A percentile compares a stretch with the other conserved stretches of the same genome.
These are phyloP conservation scores for Samsoniella hepiali DNA, from an alignment of 2,329 filamentous ascomycete genomes.

Conservation along the genomic window DNA sequence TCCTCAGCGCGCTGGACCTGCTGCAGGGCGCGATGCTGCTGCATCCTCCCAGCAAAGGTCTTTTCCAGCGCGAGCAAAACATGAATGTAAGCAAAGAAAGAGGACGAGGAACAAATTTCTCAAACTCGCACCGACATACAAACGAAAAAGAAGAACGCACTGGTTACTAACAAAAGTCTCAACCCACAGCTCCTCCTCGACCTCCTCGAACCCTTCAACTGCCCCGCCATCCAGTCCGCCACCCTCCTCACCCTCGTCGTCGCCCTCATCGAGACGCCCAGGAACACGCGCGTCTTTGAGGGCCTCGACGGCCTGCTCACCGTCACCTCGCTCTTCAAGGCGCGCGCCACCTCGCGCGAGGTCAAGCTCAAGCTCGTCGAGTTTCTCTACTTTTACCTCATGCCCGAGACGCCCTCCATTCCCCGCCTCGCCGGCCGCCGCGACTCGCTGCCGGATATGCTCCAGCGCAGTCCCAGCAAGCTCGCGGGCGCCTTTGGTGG, in stretches of 20 bases:
- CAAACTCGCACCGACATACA: too few species aligned
- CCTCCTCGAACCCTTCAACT: conserved; percentile 88
- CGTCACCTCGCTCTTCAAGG: conserved; percentile 90
- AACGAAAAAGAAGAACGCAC: background rate
- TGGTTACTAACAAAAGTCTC: background rate
- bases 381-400: conserved; percentile 97
- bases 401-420: conserved; percentile 74
- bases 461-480: conserved; percentile 68
- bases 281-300: conserved; percentile 90
- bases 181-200: conserved; percentile 72
- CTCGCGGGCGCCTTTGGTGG: conserved; percentile 53
- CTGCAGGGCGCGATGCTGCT: conserved; percentile 85
- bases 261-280: conserved; percentile 78
- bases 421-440: conserved; percentile 44
- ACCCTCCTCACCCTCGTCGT: conserved; percentile 88
- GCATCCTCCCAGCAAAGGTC: conserved; percentile 81
- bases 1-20: conserved; percentile 81
- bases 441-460: conserved; percentile 47
- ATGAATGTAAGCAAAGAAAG: conserved; percentile 68
- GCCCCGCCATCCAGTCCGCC: conserved; percentile 84
- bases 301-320: conserved; percentile 86
- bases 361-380: conserved; percentile 96
- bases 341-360: conserved; percentile 75
- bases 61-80: conserved; percentile 85
- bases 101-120: too few species aligned